These are phyloP conservation scores for Pyrenula massariospora DNA, from an alignment of 495 filamentous ascomycete genomes.

Conservation along the genomic window DNA sequence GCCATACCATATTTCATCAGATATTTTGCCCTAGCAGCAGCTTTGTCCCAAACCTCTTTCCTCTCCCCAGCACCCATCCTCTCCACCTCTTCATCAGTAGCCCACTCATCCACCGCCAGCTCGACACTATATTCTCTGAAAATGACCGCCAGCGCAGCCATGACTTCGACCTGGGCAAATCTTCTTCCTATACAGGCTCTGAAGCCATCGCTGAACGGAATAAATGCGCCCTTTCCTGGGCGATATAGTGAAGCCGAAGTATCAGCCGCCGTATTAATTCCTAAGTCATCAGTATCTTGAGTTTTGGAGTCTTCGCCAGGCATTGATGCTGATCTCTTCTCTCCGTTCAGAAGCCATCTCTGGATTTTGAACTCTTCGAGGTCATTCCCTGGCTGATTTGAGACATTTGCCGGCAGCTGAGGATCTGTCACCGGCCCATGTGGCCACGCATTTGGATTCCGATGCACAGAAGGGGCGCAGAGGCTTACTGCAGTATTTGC, in stretches of 20 bases:
- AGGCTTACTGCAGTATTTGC: constrained; percentile 19
- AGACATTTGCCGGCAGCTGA: constrained; percentile 6
- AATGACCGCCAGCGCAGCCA: constrained; percentile 52
- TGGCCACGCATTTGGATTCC: constrained; percentile 49
- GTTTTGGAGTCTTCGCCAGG: constrained; percentile 9
- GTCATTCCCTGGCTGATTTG: constrained; percentile 21
- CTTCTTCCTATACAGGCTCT: constrained; percentile 61
- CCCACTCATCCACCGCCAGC: constrained; percentile 50
- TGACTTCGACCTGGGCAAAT: constrained; percentile 65
- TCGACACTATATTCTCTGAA: constrained; percentile 55
- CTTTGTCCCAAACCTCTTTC: constrained; percentile 38
- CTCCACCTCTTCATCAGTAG: constrained; percentile 47
- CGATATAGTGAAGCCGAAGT: constrained; percentile 37
- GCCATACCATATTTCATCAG: constrained; percentile 34
- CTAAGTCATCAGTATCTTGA: constrained; percentile 38
- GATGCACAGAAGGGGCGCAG: constrained; percentile 25
- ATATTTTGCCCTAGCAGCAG: constrained; percentile 32
- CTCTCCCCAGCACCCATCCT: constrained; percentile 36
- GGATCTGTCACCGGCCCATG: constrained; percentile 15
- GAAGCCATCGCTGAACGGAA: constrained; percentile 65
- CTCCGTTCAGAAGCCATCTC: constrained; percentile 42
- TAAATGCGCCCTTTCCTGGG: constrained; percentile 48
- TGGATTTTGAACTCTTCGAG: constrained; percentile 38
- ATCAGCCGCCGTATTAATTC: constrained; percentile 40
- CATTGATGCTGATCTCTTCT: constrained; percentile 13